Evolutionary conservation across 2,329 filamentous ascomycete genomes (phyloP).

Genomic region (Beauveria medogensis): DNA sequence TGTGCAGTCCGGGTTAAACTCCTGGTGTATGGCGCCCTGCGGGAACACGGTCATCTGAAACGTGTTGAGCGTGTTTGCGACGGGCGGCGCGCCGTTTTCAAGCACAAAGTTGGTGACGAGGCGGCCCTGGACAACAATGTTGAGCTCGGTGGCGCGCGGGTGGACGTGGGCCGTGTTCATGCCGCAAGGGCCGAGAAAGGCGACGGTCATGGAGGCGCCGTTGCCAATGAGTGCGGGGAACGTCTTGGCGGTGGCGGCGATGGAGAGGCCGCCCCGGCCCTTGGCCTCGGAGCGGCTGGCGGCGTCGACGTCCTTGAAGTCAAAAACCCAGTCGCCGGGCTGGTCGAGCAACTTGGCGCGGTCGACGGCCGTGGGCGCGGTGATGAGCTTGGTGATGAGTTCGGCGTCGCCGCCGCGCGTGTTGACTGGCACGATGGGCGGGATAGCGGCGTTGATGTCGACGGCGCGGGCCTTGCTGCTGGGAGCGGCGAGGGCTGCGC

Average conservation of each 20-base stretch:
- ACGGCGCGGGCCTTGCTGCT: not conserved
- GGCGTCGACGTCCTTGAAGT: constrained; percentile 27
- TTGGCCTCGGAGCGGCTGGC: constrained; percentile 13
- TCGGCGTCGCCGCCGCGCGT: constrained; percentile 19
- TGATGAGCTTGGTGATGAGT: constrained; percentile 23
- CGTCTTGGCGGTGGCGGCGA: constrained; percentile 36
- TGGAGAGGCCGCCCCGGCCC: constrained; percentile 28
- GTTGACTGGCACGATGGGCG: constrained; percentile 22
- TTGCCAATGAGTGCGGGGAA: constrained; percentile 44
- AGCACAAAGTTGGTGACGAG: constrained; percentile 36
- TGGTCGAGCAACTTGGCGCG: constrained; percentile 25
- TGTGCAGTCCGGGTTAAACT: constrained; percentile 44
- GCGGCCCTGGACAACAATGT: constrained; percentile 35
- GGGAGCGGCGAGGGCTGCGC: constrained; percentile 13
- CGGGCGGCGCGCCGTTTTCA: constrained; percentile 33
- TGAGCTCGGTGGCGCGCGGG: constrained; percentile 39
- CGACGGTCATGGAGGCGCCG: constrained; percentile 38
- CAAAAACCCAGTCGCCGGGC: constrained; percentile 33
- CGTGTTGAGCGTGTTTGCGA: constrained; percentile 28
- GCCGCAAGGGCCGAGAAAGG: constrained; percentile 40
- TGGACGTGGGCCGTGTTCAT: constrained; percentile 44
- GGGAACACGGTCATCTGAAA: constrained; percentile 42
- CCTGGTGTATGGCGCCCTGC: constrained; percentile 40
- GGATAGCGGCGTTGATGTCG: constrained; percentile 17
- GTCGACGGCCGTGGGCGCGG: constrained; percentile 22